Evolutionary conservation across 768 basidiomycete genomes (phyloP), one percentile per base, ranked within the genome.

Genomic region (Aureoboletus auriporus): DNA sequence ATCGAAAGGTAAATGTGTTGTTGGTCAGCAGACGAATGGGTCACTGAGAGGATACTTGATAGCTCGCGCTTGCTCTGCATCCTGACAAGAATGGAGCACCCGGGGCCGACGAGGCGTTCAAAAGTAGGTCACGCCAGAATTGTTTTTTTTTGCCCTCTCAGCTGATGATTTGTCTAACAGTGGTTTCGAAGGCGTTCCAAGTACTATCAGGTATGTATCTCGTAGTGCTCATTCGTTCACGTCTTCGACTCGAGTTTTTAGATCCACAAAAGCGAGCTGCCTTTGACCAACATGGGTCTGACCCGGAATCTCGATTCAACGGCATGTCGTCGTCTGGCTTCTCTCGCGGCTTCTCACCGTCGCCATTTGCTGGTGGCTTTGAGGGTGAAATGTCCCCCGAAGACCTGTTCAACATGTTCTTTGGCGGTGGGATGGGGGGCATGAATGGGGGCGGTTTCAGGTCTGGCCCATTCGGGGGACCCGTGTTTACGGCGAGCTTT

Each of bases 361-460:
- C 66, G 39, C 69, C 74, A 12, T 86, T 84, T 49, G 73, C 71
- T 11, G 68, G 71, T 31, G 69, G 76, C 2, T 89, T 86, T 59
- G 87, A 89, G 11, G 82, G 82, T 46, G 94, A 97, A 69, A 73
- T 98, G 57, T 93, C 88, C 48, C 93, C 95, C 6, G 95, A 97
- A 69, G 95, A 97, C 50, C 64, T 98, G 47, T 98, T 98, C 74
- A 95, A 97, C 63, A 93, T 95, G 89, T 96, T 98, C 80, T 98
- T 98, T 65, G 92, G 92, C 20, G 80, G 76, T 16, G 76, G 77
- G 1, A 77, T 74, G 48, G 61, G 59, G 12, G 20, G 20, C 20
- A 57, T 61, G 61, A 67, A 67, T 16, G 75, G 73, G 27, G 77
- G 71, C n/a, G 71, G 65, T 47, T 78, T 77, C 52, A 80, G 82